Evolutionary conservation across 441 rosid species (phyloP), one percentile per base, ranked within the genome.

Genomic region (Hura crepitans): DNA sequence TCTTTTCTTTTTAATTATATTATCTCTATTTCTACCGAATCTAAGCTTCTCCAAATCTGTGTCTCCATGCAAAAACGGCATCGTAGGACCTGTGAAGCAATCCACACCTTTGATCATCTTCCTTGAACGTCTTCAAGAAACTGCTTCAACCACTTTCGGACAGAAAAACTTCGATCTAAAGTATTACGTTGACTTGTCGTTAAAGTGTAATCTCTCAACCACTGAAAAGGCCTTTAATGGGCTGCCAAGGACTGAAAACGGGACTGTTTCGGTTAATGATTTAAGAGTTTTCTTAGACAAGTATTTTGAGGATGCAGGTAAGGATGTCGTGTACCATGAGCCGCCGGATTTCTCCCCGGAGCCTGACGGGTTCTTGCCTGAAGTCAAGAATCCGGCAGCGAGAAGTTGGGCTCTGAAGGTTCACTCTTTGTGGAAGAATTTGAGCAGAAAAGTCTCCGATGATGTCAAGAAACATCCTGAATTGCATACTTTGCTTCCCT

Each of bases 371-470:
- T 92, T 95, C 69, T 75, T 92, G 85, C 82, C 85, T 6, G 76
- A 82, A 66, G 98, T 95, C 68, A 80, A 86, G 91, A 85, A 84
- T 72, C 57, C 75, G 1, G 57, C 69, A 73, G 93, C 89, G 60
- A 86, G 92, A 70, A 79, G 68, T 8, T 90, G 99, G 99, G 97
- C 98, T 0, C 73, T 87, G 57, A 83, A 85, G 72, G 84, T 95
- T 25, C 98, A 95, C 82, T 68, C 81, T 6, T 80, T 92, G 46
- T 95, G 99, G 99, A 90, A 74, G 76, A 88, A 77, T 68, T 80
- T 95, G 76, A 85, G 89, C 73, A 56, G 88, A 79, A 83, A 67
- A 69, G 86, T 89, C 37, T 84, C 95, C 15, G 77, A 68, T 28
- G 79, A 86, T 4, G 95, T 89, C 2, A 65, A 15, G 50, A 77